Base-by-base conservation (phyloP, 768 basidiomycete species). In the Clitopilus passeckerianus region DNA sequence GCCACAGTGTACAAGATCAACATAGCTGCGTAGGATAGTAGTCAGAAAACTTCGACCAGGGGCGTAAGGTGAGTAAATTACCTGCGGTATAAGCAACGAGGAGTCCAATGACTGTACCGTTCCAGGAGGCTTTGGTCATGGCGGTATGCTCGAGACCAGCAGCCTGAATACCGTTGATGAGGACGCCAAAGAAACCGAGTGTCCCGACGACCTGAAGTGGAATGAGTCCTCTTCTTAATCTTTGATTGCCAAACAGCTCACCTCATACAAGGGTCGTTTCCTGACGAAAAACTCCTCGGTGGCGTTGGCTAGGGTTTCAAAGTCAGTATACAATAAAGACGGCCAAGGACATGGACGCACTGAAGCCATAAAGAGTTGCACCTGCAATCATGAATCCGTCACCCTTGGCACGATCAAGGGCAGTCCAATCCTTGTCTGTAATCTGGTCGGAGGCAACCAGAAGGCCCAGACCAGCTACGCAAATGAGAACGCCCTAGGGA, bases 281-380 rank as follows among this genome's bases (percentile, higher is more conserved):
- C 92, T 82, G 30, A 95, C 93, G 60, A 94, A 84, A 71, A 90
- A 90, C 68, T 94, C 93, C 69, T 95, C 93, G 0, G 90, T 91
- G 27, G 92, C 90, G 63, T 94, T 94, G 22, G 90, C 91, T 93
- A 62, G 30, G 22, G 23, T 57, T 56, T 23, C 5, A 18, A 3
- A 10, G 46, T 20, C 20, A 50, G 22, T 10, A 20, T 5, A 3
- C 20, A 5, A 10, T 1, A 10, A 22, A 50, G 18, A 50, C 18
- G n/a, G 2, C 20, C 10, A 24, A 46, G 37, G 35, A 18, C 43
- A 18, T 41, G 15, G 14, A 82, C 87, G 61, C 66, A 93, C 91
- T 90, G 70, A 93, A 86, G 50, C 93, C 93, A 63, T 94, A 94
- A 20, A 94, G 78, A 0, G 90, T 89, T 4, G 93, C 90, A 24